These are phyloP conservation scores for Dactylellina leptospora DNA, from an alignment of 2,329 filamentous ascomycete genomes.

Conservation along the genomic window DNA sequence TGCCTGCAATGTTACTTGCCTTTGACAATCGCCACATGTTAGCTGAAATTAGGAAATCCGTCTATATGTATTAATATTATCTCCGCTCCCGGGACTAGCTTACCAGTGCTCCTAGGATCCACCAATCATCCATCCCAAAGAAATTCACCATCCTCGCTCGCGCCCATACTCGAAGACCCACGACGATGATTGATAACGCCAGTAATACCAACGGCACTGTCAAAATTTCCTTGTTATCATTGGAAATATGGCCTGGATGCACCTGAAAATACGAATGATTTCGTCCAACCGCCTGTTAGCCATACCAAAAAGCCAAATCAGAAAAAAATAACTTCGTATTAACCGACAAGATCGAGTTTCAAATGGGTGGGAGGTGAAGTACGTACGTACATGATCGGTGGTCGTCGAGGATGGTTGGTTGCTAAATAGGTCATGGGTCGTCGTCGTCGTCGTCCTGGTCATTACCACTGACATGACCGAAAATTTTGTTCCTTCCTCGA, in stretches of 20 bases:
- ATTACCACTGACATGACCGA: slow-evolving; percentile 39
- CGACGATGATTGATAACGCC: slow-evolving; percentile 37
- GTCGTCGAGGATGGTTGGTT: slow-evolving; percentile 33
- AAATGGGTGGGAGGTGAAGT: not conserved
- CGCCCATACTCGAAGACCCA: slow-evolving; percentile 36
- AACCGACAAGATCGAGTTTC: not conserved
- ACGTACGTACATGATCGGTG: slow-evolving; percentile 52
- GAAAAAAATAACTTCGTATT: not conserved
- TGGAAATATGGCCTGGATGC: slow-evolving; percentile 47
- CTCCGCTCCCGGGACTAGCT: not conserved
- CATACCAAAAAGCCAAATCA: not conserved
- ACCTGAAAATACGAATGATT: slow-evolving; percentile 30
- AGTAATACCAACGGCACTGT: slow-evolving; percentile 36
- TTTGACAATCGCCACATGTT: not conserved
- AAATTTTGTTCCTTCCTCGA: too few species aligned
- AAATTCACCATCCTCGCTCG: slow-evolving; percentile 43
- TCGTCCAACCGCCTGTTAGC: slow-evolving; percentile 36
- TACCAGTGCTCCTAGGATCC: slow-evolving; percentile 43
- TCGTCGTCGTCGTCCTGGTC: slow-evolving; percentile 13
- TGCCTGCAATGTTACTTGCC: slow-evolving; percentile 43
- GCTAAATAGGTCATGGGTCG: slow-evolving; percentile 25
- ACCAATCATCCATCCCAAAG: slow-evolving; percentile 50
- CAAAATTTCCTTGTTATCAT: slow-evolving; percentile 48
- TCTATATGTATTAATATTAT: not conserved
- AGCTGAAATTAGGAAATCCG: not conserved